Evolutionary conservation across 2,329 filamentous ascomycete genomes (phyloP), one percentile per base, ranked within the genome.

Genomic region (Botrytis fabae): DNA sequence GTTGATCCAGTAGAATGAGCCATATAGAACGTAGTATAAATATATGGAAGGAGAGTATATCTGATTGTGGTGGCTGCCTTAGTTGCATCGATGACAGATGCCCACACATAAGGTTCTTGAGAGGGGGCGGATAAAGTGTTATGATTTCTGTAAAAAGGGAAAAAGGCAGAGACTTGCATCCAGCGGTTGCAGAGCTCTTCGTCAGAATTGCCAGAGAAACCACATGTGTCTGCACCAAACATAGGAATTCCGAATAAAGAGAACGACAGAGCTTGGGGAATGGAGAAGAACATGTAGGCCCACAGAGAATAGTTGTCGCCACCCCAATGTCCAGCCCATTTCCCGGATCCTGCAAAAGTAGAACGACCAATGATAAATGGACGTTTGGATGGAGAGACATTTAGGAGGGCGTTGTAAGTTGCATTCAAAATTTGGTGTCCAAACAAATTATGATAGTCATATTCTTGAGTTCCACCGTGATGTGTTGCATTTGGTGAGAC

Each of bases 291-390:
- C 88, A 95, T 92, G 80, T 90, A 92, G 0, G 87, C 86, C 89
- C 91, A 95, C 22, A 88, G 86, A 16, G 90, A 91, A 28, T 85
- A 83, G 79, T 94, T 95, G 81, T 95, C 90, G 48, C 91, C 92
- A 44, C 93, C 92, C 93, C 93, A 97, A 81, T 96, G 93, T 1
- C 92, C 93, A 1, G 92, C 91, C 83, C 88, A 92, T 80, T 89
- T 89, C 1, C 94, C 93, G 0, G 89, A 89, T 4, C 93, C 93
- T 16, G 92, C 87, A 79, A 95, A 96, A 1, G 93, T 96, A 57
- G 91, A 93, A 25, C 94, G 90, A 0, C 92, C 92, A 78, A 97
- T 94, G 79, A 97, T 92, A 82, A 97, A 93, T 0, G 94, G 94
- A 0, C 94, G 89, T 80, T 92, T 92, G 22, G 83, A 85, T 0